Evolutionary conservation across 2,329 filamentous ascomycete species (phyloP).

Genomic region (Paramyrothecium sp.): DNA sequence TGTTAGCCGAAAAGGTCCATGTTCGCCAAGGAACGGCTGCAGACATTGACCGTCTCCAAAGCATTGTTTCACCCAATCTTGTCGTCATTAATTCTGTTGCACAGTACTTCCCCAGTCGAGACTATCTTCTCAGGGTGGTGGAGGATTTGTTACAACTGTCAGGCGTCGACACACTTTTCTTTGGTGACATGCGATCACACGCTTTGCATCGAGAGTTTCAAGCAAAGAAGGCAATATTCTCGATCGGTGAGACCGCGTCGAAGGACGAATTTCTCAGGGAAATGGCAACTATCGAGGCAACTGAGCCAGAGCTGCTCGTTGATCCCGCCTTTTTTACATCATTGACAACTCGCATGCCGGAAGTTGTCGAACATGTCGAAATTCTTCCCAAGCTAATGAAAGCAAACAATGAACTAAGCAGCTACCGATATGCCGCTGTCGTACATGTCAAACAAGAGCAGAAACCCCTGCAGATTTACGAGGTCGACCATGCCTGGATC

Average conservation of each 20-base stretch:
- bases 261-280: conserved; percentile 5
- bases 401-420: conserved; percentile 25
- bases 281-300: conserved; percentile 9
- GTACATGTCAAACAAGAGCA: conserved; percentile 10
- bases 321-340: conserved; percentile 21
- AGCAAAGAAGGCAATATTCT: neutral
- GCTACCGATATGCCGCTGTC: conserved; percentile 24
- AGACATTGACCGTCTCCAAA: neutral
- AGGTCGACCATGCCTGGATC: conserved; percentile 14
- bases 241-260: neutral
- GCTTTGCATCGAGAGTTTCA: conserved; percentile 11
- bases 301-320: conserved; percentile 15
- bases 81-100: conserved; percentile 7
- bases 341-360: conserved; percentile 4
- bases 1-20: neutral
- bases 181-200: conserved; percentile 18
- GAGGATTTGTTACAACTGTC: conserved; percentile 1
- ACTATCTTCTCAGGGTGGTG: conserved; percentile 5
- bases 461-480: conserved; percentile 1
- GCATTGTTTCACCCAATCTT: neutral
- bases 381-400: conserved; percentile 25
- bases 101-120: conserved; percentile 5
- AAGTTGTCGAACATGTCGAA: conserved; percentile 21
- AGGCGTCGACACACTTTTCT: conserved; percentile 8
- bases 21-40: neutral